These are phyloP conservation scores for Plasmodium vivax DNA, from an alignment of 169 alveolate species.

Conservation along the genomic window DNA sequence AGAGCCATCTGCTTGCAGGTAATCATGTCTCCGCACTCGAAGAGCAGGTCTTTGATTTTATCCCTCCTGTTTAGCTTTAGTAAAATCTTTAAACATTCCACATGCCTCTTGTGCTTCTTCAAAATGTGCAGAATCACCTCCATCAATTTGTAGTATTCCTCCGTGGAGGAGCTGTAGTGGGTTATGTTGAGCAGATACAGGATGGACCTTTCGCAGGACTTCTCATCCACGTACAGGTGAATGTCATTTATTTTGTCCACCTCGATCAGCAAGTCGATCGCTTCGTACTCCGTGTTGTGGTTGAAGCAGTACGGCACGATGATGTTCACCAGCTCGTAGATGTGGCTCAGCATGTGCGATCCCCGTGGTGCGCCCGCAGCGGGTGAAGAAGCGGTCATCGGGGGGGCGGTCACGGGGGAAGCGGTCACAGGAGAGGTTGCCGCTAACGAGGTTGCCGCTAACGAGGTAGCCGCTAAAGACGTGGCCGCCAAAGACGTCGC, in stretches of 20 bases:
- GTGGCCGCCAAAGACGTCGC: no score
- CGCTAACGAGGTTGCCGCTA: background rate
- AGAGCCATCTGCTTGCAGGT: slow-evolving; percentile 71
- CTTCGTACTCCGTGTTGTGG: slow-evolving; percentile 89
- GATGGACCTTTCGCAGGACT: slow-evolving; percentile 38
- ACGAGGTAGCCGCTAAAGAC: no score
- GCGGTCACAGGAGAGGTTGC: background rate
- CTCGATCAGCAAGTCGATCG: slow-evolving; percentile 88
- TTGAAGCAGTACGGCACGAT: slow-evolving; percentile 89
- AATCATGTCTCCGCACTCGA: slow-evolving; percentile 37
- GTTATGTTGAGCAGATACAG: slow-evolving; percentile 3
- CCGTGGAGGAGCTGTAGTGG: slow-evolving; percentile 56
- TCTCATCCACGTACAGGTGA: slow-evolving; percentile 79
- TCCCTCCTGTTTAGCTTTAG: slow-evolving; percentile 45
- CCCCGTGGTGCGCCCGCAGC: background rate
- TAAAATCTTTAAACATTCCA: slow-evolving; percentile 60
- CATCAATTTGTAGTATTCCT: slow-evolving; percentile 57
- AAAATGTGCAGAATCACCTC: slow-evolving; percentile 43
- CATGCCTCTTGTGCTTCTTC: slow-evolving; percentile 59
- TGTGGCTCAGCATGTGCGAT: slow-evolving; percentile 13
- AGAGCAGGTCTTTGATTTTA: slow-evolving; percentile 39
- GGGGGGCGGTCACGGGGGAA: background rate
- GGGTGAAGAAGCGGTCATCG: no score
- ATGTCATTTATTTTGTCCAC: slow-evolving; percentile 86
- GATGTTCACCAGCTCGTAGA: slow-evolving; percentile 79